Evolutionary conservation across 2,329 filamentous ascomycete species (phyloP).

Genomic region (Pseudocercospora cruenta): DNA sequence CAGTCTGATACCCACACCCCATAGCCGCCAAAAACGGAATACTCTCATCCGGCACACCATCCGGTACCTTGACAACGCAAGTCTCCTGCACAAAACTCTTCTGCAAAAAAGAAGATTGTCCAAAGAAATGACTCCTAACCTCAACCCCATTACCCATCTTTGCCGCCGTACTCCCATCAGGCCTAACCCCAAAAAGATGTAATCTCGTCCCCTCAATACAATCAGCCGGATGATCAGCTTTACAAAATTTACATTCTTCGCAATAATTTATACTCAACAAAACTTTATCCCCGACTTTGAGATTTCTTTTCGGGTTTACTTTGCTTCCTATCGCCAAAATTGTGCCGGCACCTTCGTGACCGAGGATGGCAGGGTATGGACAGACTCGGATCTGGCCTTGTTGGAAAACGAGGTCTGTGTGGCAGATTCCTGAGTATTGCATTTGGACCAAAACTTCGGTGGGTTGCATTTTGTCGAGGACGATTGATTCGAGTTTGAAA

Average conservation of each 20-base stretch:
- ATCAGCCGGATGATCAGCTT: slow-evolving; percentile 21
- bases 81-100: slow-evolving; percentile 25
- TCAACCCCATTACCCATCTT: slow-evolving; percentile 8
- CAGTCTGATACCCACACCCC: slow-evolving; percentile 29
- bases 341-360: slow-evolving; percentile 27
- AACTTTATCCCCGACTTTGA: slow-evolving; percentile 24
- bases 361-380: slow-evolving; percentile 25
- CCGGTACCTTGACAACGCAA: slow-evolving; percentile 21
- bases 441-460: slow-evolving; percentile 29
- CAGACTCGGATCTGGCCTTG: slow-evolving; percentile 22
- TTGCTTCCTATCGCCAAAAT: slow-evolving; percentile 20
- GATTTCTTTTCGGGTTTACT: slow-evolving; percentile 18
- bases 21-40: slow-evolving; percentile 22
- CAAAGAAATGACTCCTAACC: slow-evolving; percentile 31
- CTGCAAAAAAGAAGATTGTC: slow-evolving; percentile 22
- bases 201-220: slow-evolving; percentile 20
- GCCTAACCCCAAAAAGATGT: slow-evolving; percentile 20
- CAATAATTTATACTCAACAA: slow-evolving; percentile 25
- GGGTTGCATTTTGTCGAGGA: slow-evolving; percentile 23
- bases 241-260: slow-evolving; percentile 24
- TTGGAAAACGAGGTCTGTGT: slow-evolving; percentile 31
- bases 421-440: slow-evolving; percentile 30
- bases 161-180: slow-evolving; percentile 21
- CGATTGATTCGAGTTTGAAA: slow-evolving; percentile 28
- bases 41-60: slow-evolving; percentile 15